Evolutionary conservation across 176 grass and related monocot species (phyloP).

Genomic region (Miscanthus lutarioriparius): DNA sequence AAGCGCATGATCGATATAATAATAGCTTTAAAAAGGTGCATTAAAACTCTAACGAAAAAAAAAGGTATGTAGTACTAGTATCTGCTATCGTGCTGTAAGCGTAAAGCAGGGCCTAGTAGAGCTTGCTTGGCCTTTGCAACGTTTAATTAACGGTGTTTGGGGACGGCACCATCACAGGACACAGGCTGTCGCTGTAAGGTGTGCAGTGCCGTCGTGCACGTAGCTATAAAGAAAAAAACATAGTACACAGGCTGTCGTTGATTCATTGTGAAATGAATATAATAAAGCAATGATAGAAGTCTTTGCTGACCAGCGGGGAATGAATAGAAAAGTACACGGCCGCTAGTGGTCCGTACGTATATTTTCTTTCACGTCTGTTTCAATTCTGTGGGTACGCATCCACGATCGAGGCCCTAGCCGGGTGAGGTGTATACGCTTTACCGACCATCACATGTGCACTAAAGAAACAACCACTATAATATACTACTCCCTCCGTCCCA

Average conservation of each 20-base stretch:
- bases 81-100: not conserved
- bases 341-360: conserved; percentile 21
- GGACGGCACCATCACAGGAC: too few relatives aligned
- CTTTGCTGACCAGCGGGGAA: not conserved
- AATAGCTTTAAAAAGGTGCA: too few relatives aligned
- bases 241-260: not conserved
- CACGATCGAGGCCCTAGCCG: not conserved
- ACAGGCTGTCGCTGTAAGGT: too few relatives aligned
- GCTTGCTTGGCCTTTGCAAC: too few relatives aligned
- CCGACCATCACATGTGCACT: too few relatives aligned
- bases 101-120: too few relatives aligned
- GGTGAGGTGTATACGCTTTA: too few relatives aligned
- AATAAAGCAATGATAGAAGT: conserved; percentile 45
- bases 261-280: conserved; percentile 30
- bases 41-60: not conserved
- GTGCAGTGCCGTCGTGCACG: not conserved
- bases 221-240: not conserved
- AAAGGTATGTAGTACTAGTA: too few relatives aligned
- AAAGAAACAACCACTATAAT: too few relatives aligned
- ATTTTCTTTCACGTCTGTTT: conserved; percentile 10
- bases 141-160: too few relatives aligned
- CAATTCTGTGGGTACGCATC: not conserved
- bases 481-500: too few relatives aligned
- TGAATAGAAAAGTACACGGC: conserved; percentile 44
- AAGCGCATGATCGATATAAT: not conserved